Base-by-base conservation (phyloP, 176 grass and related monocot genomes). In the Poa pratensis region DNA sequence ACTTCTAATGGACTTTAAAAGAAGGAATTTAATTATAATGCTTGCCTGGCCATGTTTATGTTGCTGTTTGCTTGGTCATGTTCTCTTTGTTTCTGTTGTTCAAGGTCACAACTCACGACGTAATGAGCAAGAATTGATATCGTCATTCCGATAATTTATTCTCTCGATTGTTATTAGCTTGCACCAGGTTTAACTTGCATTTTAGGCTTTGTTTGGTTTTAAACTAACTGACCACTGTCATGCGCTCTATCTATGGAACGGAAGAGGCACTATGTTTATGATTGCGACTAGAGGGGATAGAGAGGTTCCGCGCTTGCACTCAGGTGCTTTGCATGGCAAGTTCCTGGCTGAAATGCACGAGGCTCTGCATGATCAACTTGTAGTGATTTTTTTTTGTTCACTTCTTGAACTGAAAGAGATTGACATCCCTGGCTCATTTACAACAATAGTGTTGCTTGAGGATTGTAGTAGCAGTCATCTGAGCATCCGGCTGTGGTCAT, bases 131-230 rank as follows among this genome's bases (percentile, higher is more conserved):
- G 19, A 28, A 75, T 11, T 26, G 3, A 49, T 32, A 32, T 20
- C 19, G 48, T 12, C 43, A 12, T 46, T 48, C 45, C 11, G 26
- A 51, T 19, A 71, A 3, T 23, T 5, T 34, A 0, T 48, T 12
- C n/a, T 18, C 20, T 30, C 3, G 7, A 14, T 82, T 82, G 15
- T 40, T 3, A 54, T 10, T 48, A 46, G 49, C 63, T 80, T 66
- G 62, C 18, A 16, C 78, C 13, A 54, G 64, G 30, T 34, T 5
- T 53, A 68, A 52, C 18, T 80, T 80, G 43, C 50, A 70, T 70
- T 71, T 37, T 71, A 61, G n/a, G 35, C 9, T 26, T 70, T 39
- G 48, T 82, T 71, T 43, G 2, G 65, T 82, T 82, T 70, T 26
- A 69, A 39, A 69, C 20, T 69, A 69, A 69, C 3, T 1, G 20